Conservation (phyloP, 768 basidiomycete species). For the Clavaria fumosa region DNA sequence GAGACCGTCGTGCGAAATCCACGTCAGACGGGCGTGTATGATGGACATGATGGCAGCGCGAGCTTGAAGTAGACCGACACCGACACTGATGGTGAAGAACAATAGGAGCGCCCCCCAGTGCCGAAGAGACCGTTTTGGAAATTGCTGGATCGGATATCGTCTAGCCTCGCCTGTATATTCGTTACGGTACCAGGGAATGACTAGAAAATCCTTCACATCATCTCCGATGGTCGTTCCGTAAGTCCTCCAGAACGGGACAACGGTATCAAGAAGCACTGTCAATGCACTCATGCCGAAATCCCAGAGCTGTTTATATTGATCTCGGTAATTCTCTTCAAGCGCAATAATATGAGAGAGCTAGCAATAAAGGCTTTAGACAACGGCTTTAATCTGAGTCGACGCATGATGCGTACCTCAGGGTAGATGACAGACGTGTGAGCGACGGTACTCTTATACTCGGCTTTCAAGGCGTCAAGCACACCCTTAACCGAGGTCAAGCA, state of each 20-base stretch:
- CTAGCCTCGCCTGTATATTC: slow-evolving; percentile 70
- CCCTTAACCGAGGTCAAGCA: slow-evolving; percentile 37
- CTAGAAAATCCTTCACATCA: slow-evolving; percentile 66
- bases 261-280: slow-evolving; percentile 59
- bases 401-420: slow-evolving; percentile 40
- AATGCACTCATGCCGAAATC: slow-evolving; percentile 67
- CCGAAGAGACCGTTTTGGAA: slow-evolving; percentile 47
- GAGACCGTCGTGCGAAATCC: slow-evolving; percentile 44
- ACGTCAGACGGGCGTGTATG: slow-evolving; percentile 36
- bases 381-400: neutral
- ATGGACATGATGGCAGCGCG: slow-evolving; percentile 43
- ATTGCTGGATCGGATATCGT: slow-evolving; percentile 38
- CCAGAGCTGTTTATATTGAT: slow-evolving; percentile 71
- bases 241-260: slow-evolving; percentile 68
- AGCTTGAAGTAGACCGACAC: slow-evolving; percentile 36
- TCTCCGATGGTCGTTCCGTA: slow-evolving; percentile 73
- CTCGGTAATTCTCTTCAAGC: slow-evolving; percentile 64
- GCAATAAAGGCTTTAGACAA: neutral
- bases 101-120: slow-evolving; percentile 53
- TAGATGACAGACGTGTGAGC: slow-evolving; percentile 62
- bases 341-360: slow-evolving; percentile 58
- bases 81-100: slow-evolving; percentile 34
- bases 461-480: slow-evolving; percentile 41
- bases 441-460: slow-evolving; percentile 46
- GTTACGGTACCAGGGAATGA: slow-evolving; percentile 70